Percentiles rank a stretch among this genome's conserved stretches.
Conservation (phyloP, 2,329 filamentous ascomycete genomes). For the Periconia macrospinosa region DNA sequence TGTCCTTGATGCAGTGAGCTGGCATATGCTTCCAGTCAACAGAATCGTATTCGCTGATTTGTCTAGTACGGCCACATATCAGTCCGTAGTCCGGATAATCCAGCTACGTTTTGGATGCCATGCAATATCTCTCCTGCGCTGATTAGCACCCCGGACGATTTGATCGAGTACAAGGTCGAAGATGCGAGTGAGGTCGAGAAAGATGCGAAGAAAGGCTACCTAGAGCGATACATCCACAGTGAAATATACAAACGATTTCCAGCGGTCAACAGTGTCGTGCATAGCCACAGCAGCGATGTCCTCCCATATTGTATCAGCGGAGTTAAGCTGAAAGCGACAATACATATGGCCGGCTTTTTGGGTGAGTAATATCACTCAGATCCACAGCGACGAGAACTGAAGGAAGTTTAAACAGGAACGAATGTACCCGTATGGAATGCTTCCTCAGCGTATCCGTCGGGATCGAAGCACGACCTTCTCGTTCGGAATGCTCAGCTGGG, state of each 20-base stretch:
- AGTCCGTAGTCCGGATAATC: slow-evolving; percentile 52
- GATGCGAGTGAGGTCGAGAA: slow-evolving; percentile 44
- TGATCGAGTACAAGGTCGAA: slow-evolving; percentile 49
- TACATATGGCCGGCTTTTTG: slow-evolving; percentile 50
- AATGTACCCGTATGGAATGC: slow-evolving; percentile 42
- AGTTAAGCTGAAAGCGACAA: slow-evolving; percentile 41
- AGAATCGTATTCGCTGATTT: background rate
- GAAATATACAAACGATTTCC: slow-evolving; percentile 51
- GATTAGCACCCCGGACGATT: slow-evolving; percentile 44
- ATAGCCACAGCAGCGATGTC: slow-evolving; percentile 47
- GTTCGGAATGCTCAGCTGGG: slow-evolving; percentile 35
- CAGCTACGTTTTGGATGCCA: slow-evolving; percentile 51
- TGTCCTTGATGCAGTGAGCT: slow-evolving; percentile 50
- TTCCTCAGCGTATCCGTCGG: slow-evolving; percentile 27
- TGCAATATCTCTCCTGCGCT: slow-evolving; percentile 48
- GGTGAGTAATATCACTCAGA: slow-evolving; percentile 24
- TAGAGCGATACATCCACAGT: slow-evolving; percentile 50
- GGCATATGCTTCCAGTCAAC: background rate
- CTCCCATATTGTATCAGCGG: slow-evolving; percentile 47
- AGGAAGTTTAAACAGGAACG: slow-evolving; percentile 23
- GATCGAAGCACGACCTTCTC: slow-evolving; percentile 40
- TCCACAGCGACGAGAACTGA: background rate
- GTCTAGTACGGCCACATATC: slow-evolving; percentile 56
- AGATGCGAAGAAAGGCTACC: slow-evolving; percentile 36
- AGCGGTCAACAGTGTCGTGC: slow-evolving; percentile 48